These are phyloP conservation scores for Hygrophorus pudorinus DNA, from an alignment of 768 basidiomycete genomes.

Conservation along the genomic window DNA sequence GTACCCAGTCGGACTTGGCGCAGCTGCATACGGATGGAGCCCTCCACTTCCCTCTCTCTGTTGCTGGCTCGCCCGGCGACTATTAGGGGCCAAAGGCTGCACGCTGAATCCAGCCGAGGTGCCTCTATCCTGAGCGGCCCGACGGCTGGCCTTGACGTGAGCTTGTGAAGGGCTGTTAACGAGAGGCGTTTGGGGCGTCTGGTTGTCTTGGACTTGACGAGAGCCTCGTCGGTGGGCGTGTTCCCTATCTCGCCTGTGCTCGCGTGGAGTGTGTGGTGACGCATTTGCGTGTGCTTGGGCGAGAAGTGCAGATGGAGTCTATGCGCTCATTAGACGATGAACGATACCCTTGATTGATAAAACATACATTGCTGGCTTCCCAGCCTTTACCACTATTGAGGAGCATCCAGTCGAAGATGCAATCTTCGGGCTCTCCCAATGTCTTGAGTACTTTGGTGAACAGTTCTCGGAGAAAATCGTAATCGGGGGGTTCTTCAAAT, in stretches of 20 bases:
- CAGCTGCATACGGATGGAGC: slow-evolving; percentile 67
- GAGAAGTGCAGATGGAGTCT: slow-evolving; percentile 35
- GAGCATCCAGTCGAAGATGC: slow-evolving; percentile 94
- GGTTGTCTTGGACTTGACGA: slow-evolving; percentile 45
- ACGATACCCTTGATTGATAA: slow-evolving; percentile 3
- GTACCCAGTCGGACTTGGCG: slow-evolving; percentile 48
- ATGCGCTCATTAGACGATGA: slow-evolving; percentile 5
- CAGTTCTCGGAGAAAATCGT: slow-evolving; percentile 93
- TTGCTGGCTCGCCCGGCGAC: slow-evolving; percentile 60
- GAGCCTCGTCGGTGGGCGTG: slow-evolving; percentile 41
- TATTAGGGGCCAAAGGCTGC: slow-evolving; percentile 56
- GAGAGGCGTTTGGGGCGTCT: slow-evolving; percentile 45
- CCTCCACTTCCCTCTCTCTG: slow-evolving; percentile 31
- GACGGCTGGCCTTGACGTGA: slow-evolving; percentile 49
- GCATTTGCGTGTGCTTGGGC: slow-evolving; percentile 47
- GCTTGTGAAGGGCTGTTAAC: slow-evolving; percentile 58
- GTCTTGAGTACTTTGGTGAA: slow-evolving; percentile 90
- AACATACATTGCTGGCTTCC: slow-evolving; percentile 78
- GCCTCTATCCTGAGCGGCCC: slow-evolving; percentile 37
- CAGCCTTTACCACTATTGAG: slow-evolving; percentile 92
- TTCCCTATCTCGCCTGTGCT: slow-evolving; percentile 48
- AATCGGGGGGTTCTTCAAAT: slow-evolving; percentile 96
- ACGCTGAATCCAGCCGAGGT: slow-evolving; percentile 49
- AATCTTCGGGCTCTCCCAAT: slow-evolving; percentile 81
- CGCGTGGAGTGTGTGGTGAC: slow-evolving; percentile 42